Evolutionary conservation across 2,329 filamentous ascomycete genomes (phyloP).

Genomic region (Monosporascus ibericus): DNA sequence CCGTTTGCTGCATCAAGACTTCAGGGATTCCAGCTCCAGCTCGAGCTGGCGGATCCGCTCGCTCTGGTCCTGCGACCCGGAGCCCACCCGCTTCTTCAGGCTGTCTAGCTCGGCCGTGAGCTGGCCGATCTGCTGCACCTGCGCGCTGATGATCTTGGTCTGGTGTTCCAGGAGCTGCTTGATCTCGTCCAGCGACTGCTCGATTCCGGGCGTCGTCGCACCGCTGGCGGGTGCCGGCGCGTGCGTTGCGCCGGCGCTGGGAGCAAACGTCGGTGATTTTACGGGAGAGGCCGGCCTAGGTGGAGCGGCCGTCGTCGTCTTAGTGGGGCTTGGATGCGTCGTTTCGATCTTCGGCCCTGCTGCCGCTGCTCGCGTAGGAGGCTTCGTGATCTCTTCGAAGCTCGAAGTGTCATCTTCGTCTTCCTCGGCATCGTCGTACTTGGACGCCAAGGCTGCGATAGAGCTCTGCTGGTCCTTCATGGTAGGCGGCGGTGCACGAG

Average conservation of each 20-base stretch:
- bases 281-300: conserved; percentile 39
- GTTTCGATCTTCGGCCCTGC: conserved; percentile 21
- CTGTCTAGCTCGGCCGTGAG: conserved; percentile 70
- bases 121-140: conserved; percentile 67
- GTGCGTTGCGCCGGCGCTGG: conserved; percentile 28
- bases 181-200: conserved; percentile 67
- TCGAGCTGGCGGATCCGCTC: conserved; percentile 63
- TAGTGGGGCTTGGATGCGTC: conserved; percentile 22
- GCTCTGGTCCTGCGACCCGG: conserved; percentile 55
- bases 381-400: conserved; percentile 81
- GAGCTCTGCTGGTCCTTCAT: conserved; percentile 83
- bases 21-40: conserved; percentile 58
- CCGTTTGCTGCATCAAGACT: conserved; percentile 36
- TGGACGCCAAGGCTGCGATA: conserved; percentile 77
- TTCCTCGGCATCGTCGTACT: conserved; percentile 69
- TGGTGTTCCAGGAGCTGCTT: conserved; percentile 72
- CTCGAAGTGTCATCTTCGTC: conserved; percentile 66
- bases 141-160: conserved; percentile 68
- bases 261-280: conserved; percentile 32
- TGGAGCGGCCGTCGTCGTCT: conserved; percentile 30
- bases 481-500: conserved; percentile 52
- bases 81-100: conserved; percentile 70
- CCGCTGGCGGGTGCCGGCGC: conserved; percentile 29
- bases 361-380: conserved; percentile 52
- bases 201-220: conserved; percentile 42